Evolutionary conservation across 371 early-diverging fungal genomes (phyloP).

Genomic region (Zopfochytrium polystomum): DNA sequence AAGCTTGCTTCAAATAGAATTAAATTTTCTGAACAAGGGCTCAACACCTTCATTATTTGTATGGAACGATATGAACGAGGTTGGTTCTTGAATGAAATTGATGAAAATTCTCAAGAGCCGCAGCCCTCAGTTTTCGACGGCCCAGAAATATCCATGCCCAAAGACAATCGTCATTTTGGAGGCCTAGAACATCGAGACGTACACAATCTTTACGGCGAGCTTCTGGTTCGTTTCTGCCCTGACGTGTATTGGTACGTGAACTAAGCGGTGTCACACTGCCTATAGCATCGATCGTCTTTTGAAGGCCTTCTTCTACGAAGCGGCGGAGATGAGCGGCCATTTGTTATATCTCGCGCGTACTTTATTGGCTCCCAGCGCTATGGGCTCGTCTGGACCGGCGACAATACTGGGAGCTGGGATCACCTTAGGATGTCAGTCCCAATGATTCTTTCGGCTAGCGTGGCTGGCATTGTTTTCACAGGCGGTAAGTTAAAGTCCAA

Average conservation of each 20-base stretch:
- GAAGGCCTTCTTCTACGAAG: conserved; percentile 49
- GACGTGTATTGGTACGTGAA: neutral
- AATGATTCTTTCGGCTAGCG: conserved; percentile 75
- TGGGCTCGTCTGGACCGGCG: conserved; percentile 92
- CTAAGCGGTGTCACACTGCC: conserved; percentile 16
- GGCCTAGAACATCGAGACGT: conserved; percentile 81
- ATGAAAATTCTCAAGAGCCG: no score
- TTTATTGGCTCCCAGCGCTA: conserved; percentile 84
- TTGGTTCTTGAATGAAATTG: no score
- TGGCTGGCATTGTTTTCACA: conserved; percentile 72
- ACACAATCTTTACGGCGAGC: conserved; percentile 82
- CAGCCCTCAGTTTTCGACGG: conserved; percentile 84
- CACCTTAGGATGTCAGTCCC: conserved; percentile 72
- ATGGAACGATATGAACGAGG: conserved; percentile 96
- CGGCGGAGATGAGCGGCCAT: conserved; percentile 64
- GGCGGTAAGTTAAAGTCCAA: conserved; percentile 52
- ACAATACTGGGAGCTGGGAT: conserved; percentile 82
- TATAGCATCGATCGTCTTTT: conserved; percentile 49
- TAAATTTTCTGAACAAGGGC: conserved; percentile 44
- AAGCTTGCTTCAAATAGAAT: neutral
- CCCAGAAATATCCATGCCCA: conserved; percentile 89
- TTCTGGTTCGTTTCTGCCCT: conserved; percentile 34
- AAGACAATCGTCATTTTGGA: conserved; percentile 77
- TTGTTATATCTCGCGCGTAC: conserved; percentile 85
- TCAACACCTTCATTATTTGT: conserved; percentile 73